Conservation (phyloP, 306 rosid species). For the Lupinus albus region DNA sequence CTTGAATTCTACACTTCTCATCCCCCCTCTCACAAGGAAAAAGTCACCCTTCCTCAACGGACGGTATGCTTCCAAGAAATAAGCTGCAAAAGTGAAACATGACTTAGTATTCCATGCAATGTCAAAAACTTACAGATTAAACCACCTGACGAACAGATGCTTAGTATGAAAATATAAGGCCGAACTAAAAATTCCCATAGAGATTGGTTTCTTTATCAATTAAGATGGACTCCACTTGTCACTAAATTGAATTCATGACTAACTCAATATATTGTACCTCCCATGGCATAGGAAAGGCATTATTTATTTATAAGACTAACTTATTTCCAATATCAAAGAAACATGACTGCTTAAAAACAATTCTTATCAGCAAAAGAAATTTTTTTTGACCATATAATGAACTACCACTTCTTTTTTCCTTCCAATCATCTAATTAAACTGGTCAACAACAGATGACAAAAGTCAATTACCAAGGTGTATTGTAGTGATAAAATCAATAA, state of each 20-base stretch:
- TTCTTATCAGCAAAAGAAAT: not conserved
- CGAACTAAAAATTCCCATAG: not conserved
- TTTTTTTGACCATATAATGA: no score
- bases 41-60: constrained; percentile 93
- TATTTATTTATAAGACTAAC: not conserved
- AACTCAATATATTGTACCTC: not conserved
- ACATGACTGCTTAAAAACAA: not conserved
- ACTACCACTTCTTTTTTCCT: no score
- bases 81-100: constrained; percentile 60
- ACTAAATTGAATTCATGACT: constrained; percentile 2
- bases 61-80: constrained; percentile 89
- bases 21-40: constrained; percentile 95
- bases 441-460: not conserved
- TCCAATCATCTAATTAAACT: no score
- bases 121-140: not conserved
- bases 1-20: constrained; percentile 98
- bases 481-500: not conserved
- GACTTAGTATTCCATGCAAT: constrained; percentile 27
- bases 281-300: constrained; percentile 1
- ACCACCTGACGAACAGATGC: not conserved
- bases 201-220: not conserved
- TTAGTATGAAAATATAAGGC: not conserved
- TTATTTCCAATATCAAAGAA: not conserved
- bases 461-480: not conserved
- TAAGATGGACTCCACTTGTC: not conserved